A percentile compares a stretch with the other conserved stretches of the same genome.
phyloP scores from a whole-genome alignment of 1,139 yeast genomes.

The Citeromyces siamensis region DNA sequence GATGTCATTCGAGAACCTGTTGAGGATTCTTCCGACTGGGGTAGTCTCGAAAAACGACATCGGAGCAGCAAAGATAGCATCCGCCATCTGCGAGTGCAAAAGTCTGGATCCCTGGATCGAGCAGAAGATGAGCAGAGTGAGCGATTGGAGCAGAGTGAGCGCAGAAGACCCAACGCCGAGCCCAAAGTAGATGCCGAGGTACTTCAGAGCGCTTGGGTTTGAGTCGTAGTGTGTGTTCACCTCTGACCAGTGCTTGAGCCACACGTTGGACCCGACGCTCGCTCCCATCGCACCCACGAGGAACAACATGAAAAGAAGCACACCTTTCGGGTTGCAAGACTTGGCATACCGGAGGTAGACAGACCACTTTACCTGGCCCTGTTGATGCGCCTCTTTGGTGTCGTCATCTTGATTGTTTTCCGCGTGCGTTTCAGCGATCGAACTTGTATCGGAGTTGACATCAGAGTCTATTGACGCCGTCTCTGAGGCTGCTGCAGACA shows the following conservation, averaged over 20 bases:
- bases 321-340: conserved; percentile 67
- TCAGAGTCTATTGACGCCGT: conserved; percentile 4
- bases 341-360: conserved; percentile 51
- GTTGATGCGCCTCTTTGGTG: conserved; percentile 72
- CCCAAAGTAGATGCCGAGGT: conserved; percentile 63
- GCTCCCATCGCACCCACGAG: conserved; percentile 46
- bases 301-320: conserved; percentile 35
- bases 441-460: conserved; percentile 11
- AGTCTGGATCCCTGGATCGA: conserved; percentile 72
- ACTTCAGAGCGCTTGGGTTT: conserved; percentile 59
- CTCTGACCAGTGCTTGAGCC: conserved; percentile 98
- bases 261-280: conserved; percentile 58
- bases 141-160: conserved; percentile 52
- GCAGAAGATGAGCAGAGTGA: conserved; percentile 73
- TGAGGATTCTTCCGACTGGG: conserved; percentile 88
- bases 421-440: conserved; percentile 28
- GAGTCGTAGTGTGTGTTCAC: conserved; percentile 55
- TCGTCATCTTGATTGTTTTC: conserved; percentile 24
- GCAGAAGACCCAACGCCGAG: conserved; percentile 60
- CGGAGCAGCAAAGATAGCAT: conserved; percentile 78
- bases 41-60: conserved; percentile 97
- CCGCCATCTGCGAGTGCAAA: conserved; percentile 72
- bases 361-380: conserved; percentile 57
- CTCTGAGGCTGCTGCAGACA: not conserved
- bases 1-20: conserved; percentile 89